Evolutionary conservation across 192 early-diverging fungal genomes (phyloP), one percentile per base, ranked within the genome.

Genomic region (Phlyctochytrium arcticum): DNA sequence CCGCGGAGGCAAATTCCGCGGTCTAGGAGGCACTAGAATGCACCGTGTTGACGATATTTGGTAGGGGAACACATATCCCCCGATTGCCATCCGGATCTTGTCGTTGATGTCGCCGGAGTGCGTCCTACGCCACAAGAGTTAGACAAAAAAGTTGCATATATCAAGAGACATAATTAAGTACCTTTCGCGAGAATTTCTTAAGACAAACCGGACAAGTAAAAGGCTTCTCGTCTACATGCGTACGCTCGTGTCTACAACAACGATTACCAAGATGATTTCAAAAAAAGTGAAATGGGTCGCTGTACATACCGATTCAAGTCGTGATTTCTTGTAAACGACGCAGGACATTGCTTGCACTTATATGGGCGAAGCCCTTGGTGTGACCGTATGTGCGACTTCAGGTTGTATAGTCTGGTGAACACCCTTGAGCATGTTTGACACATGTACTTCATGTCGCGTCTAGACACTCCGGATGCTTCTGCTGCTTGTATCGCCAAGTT

Each of bases 21-120:
- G n/a, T n/a, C n/a, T n/a, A n/a, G n/a, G n/a, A n/a, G n/a, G n/a
- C n/a, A n/a, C n/a, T n/a, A n/a, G n/a, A n/a, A n/a, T n/a, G n/a
- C n/a, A n/a, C 50, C 24, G 29, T 23, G 24, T 53, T 53, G 1
- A 19, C 49, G 17, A 33, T 3, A 35, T 23, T 7, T 44, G 26
- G 4, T 39, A 26, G 15, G 1, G 72, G 36, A 33, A 73, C 47
- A 47, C 70, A 75, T 32, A 71, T 62, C 15, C 54, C 46, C 34
- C 63, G 73, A 49, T 73, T 77, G n/a, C 75, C 74, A 10, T 72
- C 74, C 4, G 57, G n/a, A 42, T 77, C 67, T 57, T 76, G 77
- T 50, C 75, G 62, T 51, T 77, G 56, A 48, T 76, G 74, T 23
- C 74, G 48, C 26, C 56, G 32, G 6, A 76, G 59, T 6, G 74